Evolutionary conservation across 1,139 yeast species (phyloP), one percentile per base, ranked within the genome.

Genomic region (Hyphopichia pseudoburtonii): DNA sequence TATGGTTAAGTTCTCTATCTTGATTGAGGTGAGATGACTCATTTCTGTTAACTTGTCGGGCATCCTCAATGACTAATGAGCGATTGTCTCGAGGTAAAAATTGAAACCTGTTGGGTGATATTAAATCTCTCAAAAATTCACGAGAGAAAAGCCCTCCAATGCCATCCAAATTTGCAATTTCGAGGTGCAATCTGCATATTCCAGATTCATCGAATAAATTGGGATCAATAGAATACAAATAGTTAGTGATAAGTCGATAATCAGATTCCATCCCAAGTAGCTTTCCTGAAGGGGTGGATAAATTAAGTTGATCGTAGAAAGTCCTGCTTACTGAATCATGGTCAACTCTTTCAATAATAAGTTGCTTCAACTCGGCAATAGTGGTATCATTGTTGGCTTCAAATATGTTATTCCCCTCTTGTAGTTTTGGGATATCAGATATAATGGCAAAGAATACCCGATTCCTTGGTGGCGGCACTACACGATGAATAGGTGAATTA

Each of bases 121-220:
- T 49, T 21, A 62, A 40, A 39, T 62, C 68, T 33, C 51, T 47
- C 54, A 52, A 54, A 38, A 62, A 62, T 9, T 55, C 52, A 27
- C 62, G 39, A 37, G 64, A 58, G 24, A 62, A 47, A 6, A 62
- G 47, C 3, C 66, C 64, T 5, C 58, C 60, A 35, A 44, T 30
- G n/a, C 53, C 53, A 43, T 37, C 36, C 5, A 42, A 32, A 17
- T 38, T 33, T 9, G 43, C 32, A 3, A 50, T 44, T 37, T 37
- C 52, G 18, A 46, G 41, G 11, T 42, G n/a, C n/a, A n/a, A n/a
- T n/a, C n/a, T n/a, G n/a, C n/a, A n/a, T n/a, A n/a, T n/a, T n/a
- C n/a, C n/a, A n/a, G n/a, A n/a, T n/a, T n/a, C n/a, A n/a, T n/a
- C n/a, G n/a, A n/a, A n/a, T n/a, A n/a, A n/a, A n/a, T n/a, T n/a